A percentile compares a stretch with the other conserved stretches of the same genome.
These are phyloP conservation scores for Apostasia ramifera DNA, from an alignment of 106 monocot species.

Conservation along the genomic window DNA sequence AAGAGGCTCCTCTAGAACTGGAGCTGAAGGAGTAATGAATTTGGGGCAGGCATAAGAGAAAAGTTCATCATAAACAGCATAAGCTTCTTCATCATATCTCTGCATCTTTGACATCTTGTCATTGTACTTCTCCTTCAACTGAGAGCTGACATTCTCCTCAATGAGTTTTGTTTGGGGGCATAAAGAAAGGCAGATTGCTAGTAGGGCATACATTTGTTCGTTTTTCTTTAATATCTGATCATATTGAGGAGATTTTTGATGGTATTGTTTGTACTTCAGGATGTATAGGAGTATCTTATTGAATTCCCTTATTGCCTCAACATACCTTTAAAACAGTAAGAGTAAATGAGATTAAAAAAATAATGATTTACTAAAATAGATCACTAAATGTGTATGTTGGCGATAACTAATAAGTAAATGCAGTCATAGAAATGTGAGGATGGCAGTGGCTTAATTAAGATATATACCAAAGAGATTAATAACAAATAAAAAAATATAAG, in stretches of 20 bases:
- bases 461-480: no score
- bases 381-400: no score
- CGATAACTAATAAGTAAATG: no score
- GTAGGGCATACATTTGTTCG: conserved; percentile 96
- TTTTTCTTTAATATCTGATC: conserved; percentile 98
- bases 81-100: conserved; percentile 88
- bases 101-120: conserved; percentile 98
- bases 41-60: conserved; percentile 97
- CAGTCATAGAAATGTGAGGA: no score
- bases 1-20: conserved; percentile 70
- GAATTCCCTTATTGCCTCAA: conserved; percentile 77
- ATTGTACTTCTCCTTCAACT: conserved; percentile 88
- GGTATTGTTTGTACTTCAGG: conserved; percentile 87
- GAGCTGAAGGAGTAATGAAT: conserved; percentile 86
- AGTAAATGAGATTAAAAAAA: not conserved
- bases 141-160: conserved; percentile 80
- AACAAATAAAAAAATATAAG: no score
- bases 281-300: conserved; percentile 91
- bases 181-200: conserved; percentile 83
- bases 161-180: conserved; percentile 82
- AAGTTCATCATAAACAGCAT: conserved; percentile 82
- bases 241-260: conserved; percentile 93
- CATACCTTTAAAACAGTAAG: conserved; percentile 42
- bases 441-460: no score
- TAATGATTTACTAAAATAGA: no score